Evolutionary conservation across 2,329 filamentous ascomycete genomes (phyloP).

Genomic region (Aspergillus novofumigatus): DNA sequence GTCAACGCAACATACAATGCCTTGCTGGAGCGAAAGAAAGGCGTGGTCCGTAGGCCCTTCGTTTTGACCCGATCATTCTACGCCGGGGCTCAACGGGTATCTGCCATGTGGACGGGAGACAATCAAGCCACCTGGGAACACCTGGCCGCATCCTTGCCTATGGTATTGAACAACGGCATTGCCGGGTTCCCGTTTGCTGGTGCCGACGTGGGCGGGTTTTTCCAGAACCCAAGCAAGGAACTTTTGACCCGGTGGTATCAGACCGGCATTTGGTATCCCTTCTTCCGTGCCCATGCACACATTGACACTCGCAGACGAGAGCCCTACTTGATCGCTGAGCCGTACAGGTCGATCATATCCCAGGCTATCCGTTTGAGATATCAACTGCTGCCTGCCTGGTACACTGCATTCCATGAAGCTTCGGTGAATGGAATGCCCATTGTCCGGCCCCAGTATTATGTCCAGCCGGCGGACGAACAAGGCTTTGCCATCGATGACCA

Average conservation of each 20-base stretch:
- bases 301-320: conserved; percentile 93
- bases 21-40: conserved; percentile 77
- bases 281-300: conserved; percentile 95
- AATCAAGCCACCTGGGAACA: conserved; percentile 94
- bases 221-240: conserved; percentile 92
- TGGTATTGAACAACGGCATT: conserved; percentile 90
- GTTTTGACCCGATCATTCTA: conserved; percentile 91
- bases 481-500: conserved; percentile 92
- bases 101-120: conserved; percentile 98
- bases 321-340: conserved; percentile 81
- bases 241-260: conserved; percentile 95
- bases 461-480: conserved; percentile 77
- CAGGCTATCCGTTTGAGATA: conserved; percentile 86
- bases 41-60: conserved; percentile 81
- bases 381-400: conserved; percentile 86
- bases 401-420: conserved; percentile 92
- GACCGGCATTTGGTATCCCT: conserved; percentile 92
- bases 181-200: conserved; percentile 91
- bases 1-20: conserved; percentile 91
- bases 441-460: conserved; percentile 87
- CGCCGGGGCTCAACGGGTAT: conserved; percentile 80
- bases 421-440: conserved; percentile 80
- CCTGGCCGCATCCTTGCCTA: conserved; percentile 82
- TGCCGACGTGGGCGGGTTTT: conserved; percentile 96
- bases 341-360: conserved; percentile 80